Conservation (phyloP, 2,329 filamentous ascomycete species). For the Incumbomyces delicatus region DNA sequence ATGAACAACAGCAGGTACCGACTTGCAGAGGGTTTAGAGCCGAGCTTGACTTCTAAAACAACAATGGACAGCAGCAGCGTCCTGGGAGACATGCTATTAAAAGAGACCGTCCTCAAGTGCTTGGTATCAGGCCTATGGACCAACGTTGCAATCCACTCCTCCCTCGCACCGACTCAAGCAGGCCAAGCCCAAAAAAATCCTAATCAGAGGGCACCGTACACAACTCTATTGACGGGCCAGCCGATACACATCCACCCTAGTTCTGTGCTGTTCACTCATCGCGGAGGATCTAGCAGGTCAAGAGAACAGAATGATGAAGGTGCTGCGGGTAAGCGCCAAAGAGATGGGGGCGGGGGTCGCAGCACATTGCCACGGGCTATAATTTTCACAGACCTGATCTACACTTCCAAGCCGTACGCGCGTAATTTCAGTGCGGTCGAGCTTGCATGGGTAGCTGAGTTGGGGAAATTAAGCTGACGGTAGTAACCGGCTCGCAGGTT, state of each 20-base stretch:
- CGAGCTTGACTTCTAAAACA: background rate
- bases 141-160: constrained; percentile 43
- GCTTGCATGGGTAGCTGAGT: constrained; percentile 51
- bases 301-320: constrained; percentile 2
- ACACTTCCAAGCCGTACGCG: constrained; percentile 52
- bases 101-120: constrained; percentile 41
- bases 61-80: background rate
- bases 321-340: constrained; percentile 10
- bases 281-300: background rate
- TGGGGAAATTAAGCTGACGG: constrained; percentile 2
- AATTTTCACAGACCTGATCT: constrained; percentile 57
- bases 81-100: background rate
- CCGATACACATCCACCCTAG: constrained; percentile 48
- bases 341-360: background rate
- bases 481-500: too few species aligned
- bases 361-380: constrained; percentile 34
- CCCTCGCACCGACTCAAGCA: constrained; percentile 7
- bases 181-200: background rate
- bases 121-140: constrained; percentile 50
- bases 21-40: background rate
- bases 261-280: constrained; percentile 16
- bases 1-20: constrained; percentile 8
- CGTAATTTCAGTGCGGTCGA: constrained; percentile 53
- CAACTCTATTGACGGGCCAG: constrained; percentile 52
- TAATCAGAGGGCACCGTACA: constrained; percentile 41